Base-by-base conservation (phyloP, 108 stramenopile species). In the Skeletonema potamos region DNA sequence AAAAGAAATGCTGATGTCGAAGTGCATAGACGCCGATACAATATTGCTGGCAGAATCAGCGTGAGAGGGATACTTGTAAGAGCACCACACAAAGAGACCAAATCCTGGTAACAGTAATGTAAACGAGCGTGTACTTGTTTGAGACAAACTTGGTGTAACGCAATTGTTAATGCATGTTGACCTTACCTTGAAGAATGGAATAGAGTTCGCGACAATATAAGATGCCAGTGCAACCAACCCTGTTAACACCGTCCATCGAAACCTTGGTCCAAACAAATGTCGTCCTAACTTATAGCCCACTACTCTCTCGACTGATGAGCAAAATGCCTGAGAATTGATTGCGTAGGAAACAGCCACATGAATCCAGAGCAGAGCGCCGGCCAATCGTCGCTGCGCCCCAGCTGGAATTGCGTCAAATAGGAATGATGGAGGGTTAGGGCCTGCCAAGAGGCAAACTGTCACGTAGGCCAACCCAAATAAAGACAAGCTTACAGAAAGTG, bases 291-390 rank as follows among this genome's bases (percentile, higher is more conserved):
- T 58, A 37, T 80, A 60, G 48, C 84, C 81, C 37, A 79, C 81
- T 10, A 82, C 29, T 29, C 88, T 83, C 64, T 92, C 90, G 60
- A 89, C 66, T 6, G 85, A 86, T n/a, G 83, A 63, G 68, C 87
- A 88, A 61, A 92, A 79, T 13, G 87, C 91, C 60, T 92, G 88
- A 20, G 81, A 83, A 64, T 92, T 92, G 57, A 92, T 92, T 24
- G 91, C 88, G 61, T 86, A 92, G 12, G 83, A 85, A 2, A 92
- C 91, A 7, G 84, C 86, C 1, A 92, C 87, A 74, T 92, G 91
- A 28, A 82, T 36, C 83, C 86, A 89, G 18, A 92, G 73, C n/a
- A 89, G 64, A 17, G 84, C 80, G 1, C 87, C 91, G 6, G 82
- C 91, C 5, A 87, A 18, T 12, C 85, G 81, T 27, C 87, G 77